Base-by-base conservation (phyloP, 495 filamentous ascomycete genomes). In the Tuber umbilicatum region DNA sequence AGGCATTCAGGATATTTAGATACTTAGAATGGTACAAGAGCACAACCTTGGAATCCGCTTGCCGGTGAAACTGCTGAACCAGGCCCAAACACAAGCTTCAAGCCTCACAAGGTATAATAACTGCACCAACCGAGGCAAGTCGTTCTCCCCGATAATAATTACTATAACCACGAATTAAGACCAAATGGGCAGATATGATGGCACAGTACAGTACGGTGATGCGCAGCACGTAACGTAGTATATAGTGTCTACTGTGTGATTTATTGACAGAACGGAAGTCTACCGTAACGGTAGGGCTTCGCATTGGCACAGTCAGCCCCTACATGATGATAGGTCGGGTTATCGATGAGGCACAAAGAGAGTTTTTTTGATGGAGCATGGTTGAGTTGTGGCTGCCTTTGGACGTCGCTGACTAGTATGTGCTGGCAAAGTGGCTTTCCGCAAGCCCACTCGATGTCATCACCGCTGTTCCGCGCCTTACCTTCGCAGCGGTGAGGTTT, bases 381-480 rank as follows among this genome's bases (percentile, higher is more conserved):
- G 35, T 64, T 3, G 55, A 31, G 5, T 64, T 64, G 55, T 64
- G 55, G 55, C 55, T 64, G 12, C 55, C 55, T 64, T 35, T 31
- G 27, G 55, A 27, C 27, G 27, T 35, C 55, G 27, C 55, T 64
- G 12, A 64, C 5, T 60, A n/a, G 55, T n/a, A 64, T 64, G 55
- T 27, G 55, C 55, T 64, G 55, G 55, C 55, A 64, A 10, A 64
- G 55, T 64, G 55, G 55, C 55, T 64, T 27, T 64, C 35, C 55
- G 9, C 55, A 16, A 64, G 27, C 55, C 55, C 55, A 64, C 55
- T 17, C 55, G 55, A 64, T 64, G 55, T 31, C 55, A 64, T 5
- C 55, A 64, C 12, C 14, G 12, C 55, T 1, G 55, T 16, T 16
- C 55, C 35, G 55, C 55, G 55, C 55, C 27, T 31, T 35, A 17